Evolutionary conservation across 306 rosid species (phyloP).

Genomic region (Vigna trinervia): DNA sequence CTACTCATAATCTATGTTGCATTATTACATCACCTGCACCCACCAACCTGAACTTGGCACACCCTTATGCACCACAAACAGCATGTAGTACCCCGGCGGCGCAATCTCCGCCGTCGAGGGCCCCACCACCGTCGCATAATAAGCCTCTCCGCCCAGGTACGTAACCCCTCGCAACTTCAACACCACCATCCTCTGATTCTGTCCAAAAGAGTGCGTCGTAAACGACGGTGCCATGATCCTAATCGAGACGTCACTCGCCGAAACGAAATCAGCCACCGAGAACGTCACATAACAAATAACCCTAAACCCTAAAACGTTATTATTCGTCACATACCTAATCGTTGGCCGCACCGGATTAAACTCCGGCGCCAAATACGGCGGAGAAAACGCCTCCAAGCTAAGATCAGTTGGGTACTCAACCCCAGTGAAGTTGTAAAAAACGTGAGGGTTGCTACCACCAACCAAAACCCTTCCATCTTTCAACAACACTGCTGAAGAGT

Average conservation of each 20-base stretch:
- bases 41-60: conserved; percentile 69
- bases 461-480: conserved; percentile 68
- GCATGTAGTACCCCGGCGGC: conserved; percentile 67
- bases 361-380: conserved; percentile 61
- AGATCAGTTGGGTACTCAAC: conserved; percentile 75
- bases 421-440: conserved; percentile 61
- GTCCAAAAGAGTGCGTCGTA: conserved; percentile 67
- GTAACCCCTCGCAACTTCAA: conserved; percentile 48
- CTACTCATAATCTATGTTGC: not conserved
- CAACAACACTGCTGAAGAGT: conserved; percentile 64
- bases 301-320: conserved; percentile 46
- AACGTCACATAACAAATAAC: conserved; percentile 47
- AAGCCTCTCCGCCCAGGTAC: conserved; percentile 18
- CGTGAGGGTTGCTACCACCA: conserved; percentile 83
- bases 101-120: conserved; percentile 69
- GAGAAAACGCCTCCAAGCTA: conserved; percentile 76
- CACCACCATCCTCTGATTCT: conserved; percentile 85
- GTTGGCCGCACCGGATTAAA: conserved; percentile 49
- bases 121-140: conserved; percentile 53
- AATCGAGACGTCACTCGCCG: conserved; percentile 52
- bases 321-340: conserved; percentile 29
- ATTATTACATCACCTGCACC: conserved; percentile 58
- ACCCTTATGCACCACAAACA: conserved; percentile 68
- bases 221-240: conserved; percentile 74
- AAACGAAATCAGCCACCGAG: conserved; percentile 30